Base-by-base conservation (phyloP, 345 rosid genomes). In the Diplotaxis tenuifolia region DNA sequence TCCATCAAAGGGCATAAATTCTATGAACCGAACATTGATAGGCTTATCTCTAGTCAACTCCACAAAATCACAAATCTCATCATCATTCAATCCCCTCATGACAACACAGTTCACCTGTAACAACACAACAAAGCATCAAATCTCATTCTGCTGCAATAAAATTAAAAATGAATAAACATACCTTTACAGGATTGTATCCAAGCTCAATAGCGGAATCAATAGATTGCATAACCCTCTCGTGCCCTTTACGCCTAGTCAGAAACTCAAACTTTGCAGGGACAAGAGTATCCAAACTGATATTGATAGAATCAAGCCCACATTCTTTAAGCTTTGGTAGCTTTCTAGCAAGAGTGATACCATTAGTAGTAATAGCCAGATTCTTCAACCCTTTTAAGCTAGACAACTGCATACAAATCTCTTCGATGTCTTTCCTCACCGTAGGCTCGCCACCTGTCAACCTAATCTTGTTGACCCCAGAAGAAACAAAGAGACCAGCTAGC, bases 1-100 rank as follows among this genome's bases (percentile, higher is more conserved):
- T 57, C 97, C 97, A 85, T 95, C 96, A 50, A 95, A 95, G 50
- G 97, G 99, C 97, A 92, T 95, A 84, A 95, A 95, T 84, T 95
- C 99, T 12, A 95, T 92, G 79, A 95, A 95, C 53, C 99, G 87
- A n/a, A 92, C 78, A 74, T 95, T 95, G 32, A 92, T 83, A 10
- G 97, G 97, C 74, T 77, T 92, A 11, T 89, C 78, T 1, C 86
- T 88, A 0, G 97, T 92, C 82, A 92, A 76, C 74, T 88, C 88
- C 56, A 95, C 93, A 62, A 95, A 95, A 86, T 95, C 96, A 83
- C 96, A 85, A 8, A 95, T 86, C 82, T 95, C 96, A 67, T 92
- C 99, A 72, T 92, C 96, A 72, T 92, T 95, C 81, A 90, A 75
- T 32, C 96, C 99, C 9, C 97, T 89, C 96, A 95, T 95, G 12